phyloP scores from a whole-genome alignment of 2,329 filamentous ascomycete genomes.

The Ophiosphaerella herpotricha region DNA sequence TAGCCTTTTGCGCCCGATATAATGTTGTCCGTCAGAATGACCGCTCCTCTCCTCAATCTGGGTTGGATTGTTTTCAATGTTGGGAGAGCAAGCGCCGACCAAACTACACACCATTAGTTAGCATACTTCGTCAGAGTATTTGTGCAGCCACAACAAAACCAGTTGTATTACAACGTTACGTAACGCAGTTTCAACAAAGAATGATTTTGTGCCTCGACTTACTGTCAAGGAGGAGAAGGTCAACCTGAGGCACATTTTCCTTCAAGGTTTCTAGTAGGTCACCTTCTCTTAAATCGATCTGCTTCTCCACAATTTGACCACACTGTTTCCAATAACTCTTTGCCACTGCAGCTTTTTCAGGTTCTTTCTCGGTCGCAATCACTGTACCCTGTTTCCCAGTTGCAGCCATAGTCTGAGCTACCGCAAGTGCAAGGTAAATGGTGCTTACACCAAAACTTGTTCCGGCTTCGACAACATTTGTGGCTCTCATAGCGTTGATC shows the following conservation, averaged over 20 bases:
- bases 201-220: slow-evolving; percentile 36
- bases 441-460: slow-evolving; percentile 67
- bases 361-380: slow-evolving; percentile 66
- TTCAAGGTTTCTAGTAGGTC: slow-evolving; percentile 63
- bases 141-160: too few species aligned
- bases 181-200: too few species aligned
- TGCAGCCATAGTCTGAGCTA: slow-evolving; percentile 52
- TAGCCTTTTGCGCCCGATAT: slow-evolving; percentile 49
- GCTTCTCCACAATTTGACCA: slow-evolving; percentile 54
- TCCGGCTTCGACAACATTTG: slow-evolving; percentile 62
- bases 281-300: slow-evolving; percentile 63
- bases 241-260: slow-evolving; percentile 55
- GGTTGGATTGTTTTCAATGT: slow-evolving; percentile 55
- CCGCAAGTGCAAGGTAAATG: slow-evolving; percentile 65
- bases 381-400: slow-evolving; percentile 51
- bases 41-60: slow-evolving; percentile 52
- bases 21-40: slow-evolving; percentile 58
- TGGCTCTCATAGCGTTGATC: slow-evolving; percentile 54
- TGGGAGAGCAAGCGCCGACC: slow-evolving; percentile 60
- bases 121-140: too few species aligned
- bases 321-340: slow-evolving; percentile 56
- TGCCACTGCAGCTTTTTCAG: slow-evolving; percentile 57
- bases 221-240: slow-evolving; percentile 66
- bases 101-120: slow-evolving; percentile 49
- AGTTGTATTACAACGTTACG: too few species aligned